These are phyloP conservation scores for Moricandia moricandioides DNA, from an alignment of 345 rosid species.

Conservation along the genomic window DNA sequence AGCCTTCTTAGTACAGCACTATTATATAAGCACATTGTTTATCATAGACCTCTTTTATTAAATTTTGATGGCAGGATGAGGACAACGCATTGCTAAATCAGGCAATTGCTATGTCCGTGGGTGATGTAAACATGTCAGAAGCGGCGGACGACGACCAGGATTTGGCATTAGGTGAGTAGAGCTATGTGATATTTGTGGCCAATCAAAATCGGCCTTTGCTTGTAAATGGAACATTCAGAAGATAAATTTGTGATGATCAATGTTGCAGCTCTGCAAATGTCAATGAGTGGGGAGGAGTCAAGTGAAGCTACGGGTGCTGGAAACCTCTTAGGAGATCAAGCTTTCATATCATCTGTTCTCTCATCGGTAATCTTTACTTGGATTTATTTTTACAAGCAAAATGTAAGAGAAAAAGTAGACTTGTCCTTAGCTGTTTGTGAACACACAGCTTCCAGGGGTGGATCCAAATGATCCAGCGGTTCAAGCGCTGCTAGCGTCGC, in stretches of 20 bases:
- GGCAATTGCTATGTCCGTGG: conserved; percentile 62
- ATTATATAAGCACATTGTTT: conserved; percentile 2
- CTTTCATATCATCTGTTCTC: conserved; percentile 69
- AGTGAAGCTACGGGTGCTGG: conserved; percentile 35
- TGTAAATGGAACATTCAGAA: not conserved
- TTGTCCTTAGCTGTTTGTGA: conserved; percentile 15
- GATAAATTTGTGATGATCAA: not conserved
- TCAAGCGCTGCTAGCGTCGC: conserved; percentile 63
- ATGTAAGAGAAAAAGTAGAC: conserved; percentile 1
- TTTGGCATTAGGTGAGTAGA: conserved; percentile 60
- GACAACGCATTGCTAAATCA: conserved; percentile 54
- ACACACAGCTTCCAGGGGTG: conserved; percentile 75
- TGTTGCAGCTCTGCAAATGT: conserved; percentile 68
- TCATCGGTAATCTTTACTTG: conserved; percentile 53
- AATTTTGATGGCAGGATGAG: conserved; percentile 43
- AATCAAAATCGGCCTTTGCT: not conserved
- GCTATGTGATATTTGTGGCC: not conserved
- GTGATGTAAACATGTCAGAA: conserved; percentile 66
- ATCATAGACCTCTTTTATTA: not conserved
- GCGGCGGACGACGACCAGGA: conserved; percentile 56
- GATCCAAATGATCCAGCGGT: conserved; percentile 79
- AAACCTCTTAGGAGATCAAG: conserved; percentile 58
- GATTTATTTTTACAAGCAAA: not conserved
- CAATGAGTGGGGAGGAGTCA: conserved; percentile 51
- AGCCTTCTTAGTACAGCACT: not conserved